Percentiles rank a stretch among this genome's conserved stretches.
These are phyloP conservation scores for Hymenoscyphus infarciens DNA, from an alignment of 2,329 filamentous ascomycete species.

Conservation along the genomic window DNA sequence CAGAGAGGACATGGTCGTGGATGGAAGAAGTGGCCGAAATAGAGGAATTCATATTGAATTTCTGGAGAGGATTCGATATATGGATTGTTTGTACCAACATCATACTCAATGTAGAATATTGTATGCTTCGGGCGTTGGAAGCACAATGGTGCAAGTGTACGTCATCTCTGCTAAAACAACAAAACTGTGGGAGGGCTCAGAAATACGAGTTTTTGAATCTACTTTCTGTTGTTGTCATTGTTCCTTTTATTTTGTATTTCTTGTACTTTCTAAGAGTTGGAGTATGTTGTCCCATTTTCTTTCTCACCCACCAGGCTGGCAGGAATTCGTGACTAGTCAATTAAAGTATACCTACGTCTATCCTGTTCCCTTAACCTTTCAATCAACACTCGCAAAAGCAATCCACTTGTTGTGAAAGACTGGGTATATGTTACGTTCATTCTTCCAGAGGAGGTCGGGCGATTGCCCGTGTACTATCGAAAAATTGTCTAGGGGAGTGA, in stretches of 20 bases:
- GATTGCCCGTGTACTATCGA: too few species aligned
- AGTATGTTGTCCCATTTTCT: not conserved
- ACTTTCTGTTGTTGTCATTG: not conserved
- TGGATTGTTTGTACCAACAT: slow-evolving; percentile 27
- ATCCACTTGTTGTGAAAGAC: too few species aligned
- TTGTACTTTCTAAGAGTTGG: not conserved
- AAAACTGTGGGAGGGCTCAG: not conserved
- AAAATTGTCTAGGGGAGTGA: too few species aligned
- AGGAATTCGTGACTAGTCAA: too few species aligned
- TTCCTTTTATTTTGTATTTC: not conserved
- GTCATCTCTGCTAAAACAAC: slow-evolving; percentile 9
- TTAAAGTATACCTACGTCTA: too few species aligned
- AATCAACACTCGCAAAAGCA: too few species aligned
- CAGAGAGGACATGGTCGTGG: slow-evolving; percentile 68
- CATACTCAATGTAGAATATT: slow-evolving; percentile 16
- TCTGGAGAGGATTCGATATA: slow-evolving; percentile 4
- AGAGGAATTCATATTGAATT: slow-evolving; percentile 12
- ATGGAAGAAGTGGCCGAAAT: slow-evolving; percentile 71
- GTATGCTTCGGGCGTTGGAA: slow-evolving; percentile 24
- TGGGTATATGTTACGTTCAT: too few species aligned
- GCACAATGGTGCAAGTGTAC: slow-evolving; percentile 17
- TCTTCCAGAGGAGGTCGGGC: too few species aligned
- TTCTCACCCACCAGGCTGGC: too few species aligned
- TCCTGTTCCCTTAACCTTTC: too few species aligned
- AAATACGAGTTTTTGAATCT: too few species aligned